These are phyloP conservation scores for Colletotrichum viniferum DNA, from an alignment of 2,329 filamentous ascomycete genomes.

Conservation along the genomic window DNA sequence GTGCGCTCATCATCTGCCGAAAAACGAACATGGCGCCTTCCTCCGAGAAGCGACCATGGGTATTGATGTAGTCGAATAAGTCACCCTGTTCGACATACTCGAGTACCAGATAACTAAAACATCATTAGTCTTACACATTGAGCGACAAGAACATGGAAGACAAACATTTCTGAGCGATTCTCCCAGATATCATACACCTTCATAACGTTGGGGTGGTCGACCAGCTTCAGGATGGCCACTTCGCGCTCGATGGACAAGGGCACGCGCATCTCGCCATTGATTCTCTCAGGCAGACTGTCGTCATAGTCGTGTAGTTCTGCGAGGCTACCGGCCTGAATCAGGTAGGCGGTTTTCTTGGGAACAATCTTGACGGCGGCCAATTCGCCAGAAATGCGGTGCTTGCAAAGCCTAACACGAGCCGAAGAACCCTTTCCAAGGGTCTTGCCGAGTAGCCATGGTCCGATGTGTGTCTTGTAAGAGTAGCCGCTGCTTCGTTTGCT, in stretches of 20 bases:
- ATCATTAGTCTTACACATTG: conserved; percentile 10
- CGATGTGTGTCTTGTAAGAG: conserved; percentile 75
- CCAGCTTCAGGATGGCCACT: conserved; percentile 95
- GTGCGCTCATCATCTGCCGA: conserved; percentile 88
- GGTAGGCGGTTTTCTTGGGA: conserved; percentile 78
- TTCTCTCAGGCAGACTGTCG: conserved; percentile 56
- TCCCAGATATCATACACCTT: conserved; percentile 98
- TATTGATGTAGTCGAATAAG: conserved; percentile 84
- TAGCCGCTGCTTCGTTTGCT: conserved; percentile 41
- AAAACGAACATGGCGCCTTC: conserved; percentile 84
- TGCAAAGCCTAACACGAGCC: conserved; percentile 83
- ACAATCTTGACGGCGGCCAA: conserved; percentile 95
- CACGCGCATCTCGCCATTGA: conserved; percentile 70
- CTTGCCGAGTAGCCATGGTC: conserved; percentile 90
- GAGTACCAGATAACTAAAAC: conserved; percentile 82
- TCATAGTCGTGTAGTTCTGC: conserved; percentile 80
- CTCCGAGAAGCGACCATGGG: conserved; percentile 75
- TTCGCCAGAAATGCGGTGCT: conserved; percentile 79
- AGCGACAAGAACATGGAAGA: conserved; percentile 10
- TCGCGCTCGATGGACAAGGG: conserved; percentile 92
- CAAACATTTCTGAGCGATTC: conserved; percentile 91
- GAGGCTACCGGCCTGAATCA: conserved; percentile 85
- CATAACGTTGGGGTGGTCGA: conserved; percentile 94
- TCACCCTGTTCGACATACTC: conserved; percentile 85
- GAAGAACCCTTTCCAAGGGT: conserved; percentile 90